A percentile compares a stretch with the other conserved stretches of the same genome.
phyloP scores from a whole-genome alignment of 2,329 filamentous ascomycete genomes.

The Neonectria hederae region DNA sequence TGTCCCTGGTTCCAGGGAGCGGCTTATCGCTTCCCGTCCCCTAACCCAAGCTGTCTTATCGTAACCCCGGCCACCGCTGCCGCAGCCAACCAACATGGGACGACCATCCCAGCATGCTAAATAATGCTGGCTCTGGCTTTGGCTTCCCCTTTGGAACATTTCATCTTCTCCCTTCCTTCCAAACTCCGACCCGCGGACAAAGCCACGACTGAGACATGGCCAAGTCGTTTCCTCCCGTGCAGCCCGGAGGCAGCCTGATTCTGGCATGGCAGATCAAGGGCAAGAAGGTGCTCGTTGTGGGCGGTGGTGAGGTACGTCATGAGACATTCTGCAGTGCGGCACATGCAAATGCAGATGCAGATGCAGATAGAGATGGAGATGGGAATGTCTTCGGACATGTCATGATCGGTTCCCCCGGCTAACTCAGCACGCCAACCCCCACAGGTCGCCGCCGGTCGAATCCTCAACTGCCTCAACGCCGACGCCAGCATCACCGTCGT shows the following conservation, averaged over 20 bases:
- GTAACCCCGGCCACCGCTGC: too few species aligned
- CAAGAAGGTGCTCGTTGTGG: constrained; percentile 90
- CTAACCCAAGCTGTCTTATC: constrained; percentile 28
- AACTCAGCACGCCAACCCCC: not conserved
- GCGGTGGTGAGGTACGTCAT: constrained; percentile 84
- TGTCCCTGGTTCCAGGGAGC: not conserved
- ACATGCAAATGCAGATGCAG: not conserved
- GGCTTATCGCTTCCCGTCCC: constrained; percentile 7
- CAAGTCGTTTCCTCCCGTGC: constrained; percentile 76
- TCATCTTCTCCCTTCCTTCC: constrained; percentile 16
- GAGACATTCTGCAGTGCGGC: not conserved
- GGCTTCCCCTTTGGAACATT: constrained; percentile 19
- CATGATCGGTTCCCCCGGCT: not conserved
- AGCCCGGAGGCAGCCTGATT: constrained; percentile 92
- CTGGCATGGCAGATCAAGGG: constrained; percentile 94
- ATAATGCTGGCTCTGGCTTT: constrained; percentile 16
- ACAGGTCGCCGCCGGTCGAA: constrained; percentile 93
- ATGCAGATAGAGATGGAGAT: not conserved
- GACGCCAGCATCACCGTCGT: constrained; percentile 91
- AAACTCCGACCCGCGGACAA: constrained; percentile 7
- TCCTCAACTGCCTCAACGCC: constrained; percentile 93
- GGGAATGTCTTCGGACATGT: not conserved
- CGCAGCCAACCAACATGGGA: not conserved
- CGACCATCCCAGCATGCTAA: constrained; percentile 5
- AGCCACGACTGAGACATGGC: constrained; percentile 40